Conservation (phyloP, 768 basidiomycete genomes). For the Lactarius evosmus region DNA sequence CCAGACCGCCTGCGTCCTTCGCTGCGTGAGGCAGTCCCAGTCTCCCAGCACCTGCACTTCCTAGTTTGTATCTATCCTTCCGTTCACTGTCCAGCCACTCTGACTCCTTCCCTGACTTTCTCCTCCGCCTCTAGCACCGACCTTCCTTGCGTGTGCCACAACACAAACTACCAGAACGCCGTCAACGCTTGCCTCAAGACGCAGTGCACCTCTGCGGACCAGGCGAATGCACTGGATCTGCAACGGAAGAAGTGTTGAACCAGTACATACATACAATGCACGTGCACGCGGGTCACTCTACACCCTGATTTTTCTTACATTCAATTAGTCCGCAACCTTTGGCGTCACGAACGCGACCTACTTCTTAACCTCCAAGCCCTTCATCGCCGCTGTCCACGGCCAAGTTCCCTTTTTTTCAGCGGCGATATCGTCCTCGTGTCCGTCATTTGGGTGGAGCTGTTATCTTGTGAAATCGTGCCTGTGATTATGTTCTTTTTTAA, state of each 20-base stretch:
- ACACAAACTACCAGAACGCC: slow-evolving; percentile 36
- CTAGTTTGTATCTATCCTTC: neutral
- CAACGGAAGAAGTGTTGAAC: slow-evolving; percentile 35
- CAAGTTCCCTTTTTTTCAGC: slow-evolving; percentile 8
- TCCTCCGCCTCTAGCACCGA: slow-evolving; percentile 35
- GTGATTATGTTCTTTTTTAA: too few species aligned
- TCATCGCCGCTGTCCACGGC: neutral
- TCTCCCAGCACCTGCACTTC: neutral
- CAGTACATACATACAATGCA: slow-evolving; percentile 19
- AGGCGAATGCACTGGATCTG: slow-evolving; percentile 32
- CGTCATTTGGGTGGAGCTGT: slow-evolving; percentile 7
- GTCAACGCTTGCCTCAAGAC: slow-evolving; percentile 35
- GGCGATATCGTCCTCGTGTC: neutral
- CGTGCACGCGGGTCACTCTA: too few species aligned
- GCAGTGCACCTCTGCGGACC: slow-evolving; percentile 37
- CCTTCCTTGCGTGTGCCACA: slow-evolving; percentile 40
- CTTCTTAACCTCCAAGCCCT: neutral
- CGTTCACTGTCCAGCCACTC: neutral
- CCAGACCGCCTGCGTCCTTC: neutral
- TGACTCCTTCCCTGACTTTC: too few species aligned
- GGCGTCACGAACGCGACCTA: neutral
- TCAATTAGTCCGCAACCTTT: neutral
- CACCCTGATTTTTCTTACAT: neutral
- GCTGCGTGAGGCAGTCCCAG: neutral
- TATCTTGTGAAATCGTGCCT: slow-evolving; percentile 5